phyloP scores from a whole-genome alignment of 352 stramenopile genomes.

The Phytophthora hibernalis region DNA sequence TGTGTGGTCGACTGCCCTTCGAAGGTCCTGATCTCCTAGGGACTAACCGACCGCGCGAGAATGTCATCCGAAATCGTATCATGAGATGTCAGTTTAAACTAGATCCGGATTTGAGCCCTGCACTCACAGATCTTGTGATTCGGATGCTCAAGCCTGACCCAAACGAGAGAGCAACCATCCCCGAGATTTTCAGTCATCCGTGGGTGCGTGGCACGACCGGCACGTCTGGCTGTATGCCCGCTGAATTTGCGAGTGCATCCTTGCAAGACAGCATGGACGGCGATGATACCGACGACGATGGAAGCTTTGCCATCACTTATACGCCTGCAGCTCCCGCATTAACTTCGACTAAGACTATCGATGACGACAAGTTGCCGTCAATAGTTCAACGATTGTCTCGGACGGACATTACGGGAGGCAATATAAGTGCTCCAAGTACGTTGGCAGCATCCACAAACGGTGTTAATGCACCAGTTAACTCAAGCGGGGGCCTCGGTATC shows the following conservation, averaged over 20 bases:
- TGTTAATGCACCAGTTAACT: slow-evolving; percentile 1
- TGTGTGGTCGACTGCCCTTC: slow-evolving; percentile 86
- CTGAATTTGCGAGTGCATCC: slow-evolving; percentile 25
- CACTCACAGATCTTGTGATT: slow-evolving; percentile 74
- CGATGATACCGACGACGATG: slow-evolving; percentile 56
- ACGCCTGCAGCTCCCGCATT: slow-evolving; percentile 42
- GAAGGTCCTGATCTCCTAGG: slow-evolving; percentile 82
- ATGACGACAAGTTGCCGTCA: slow-evolving; percentile 68
- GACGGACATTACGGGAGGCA: slow-evolving; percentile 35
- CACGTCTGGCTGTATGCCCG: slow-evolving; percentile 39
- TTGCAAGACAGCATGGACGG: slow-evolving; percentile 38
- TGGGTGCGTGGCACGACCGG: slow-evolving; percentile 69
- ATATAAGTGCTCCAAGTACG: slow-evolving; percentile 6
- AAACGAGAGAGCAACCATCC: slow-evolving; percentile 81
- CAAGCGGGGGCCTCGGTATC: slow-evolving; percentile 20
- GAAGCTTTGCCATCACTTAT: slow-evolving; percentile 61
- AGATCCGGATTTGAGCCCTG: slow-evolving; percentile 73
- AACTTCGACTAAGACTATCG: slow-evolving; percentile 26
- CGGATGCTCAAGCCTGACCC: slow-evolving; percentile 86
- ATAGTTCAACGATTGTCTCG: slow-evolving; percentile 59
- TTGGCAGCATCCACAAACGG: slow-evolving; percentile 7
- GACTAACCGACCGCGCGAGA: slow-evolving; percentile 77
- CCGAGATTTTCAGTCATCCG: slow-evolving; percentile 86
- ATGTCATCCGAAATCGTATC: slow-evolving; percentile 87
- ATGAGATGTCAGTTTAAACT: slow-evolving; percentile 89